Percentiles rank a stretch among this genome's conserved stretches.
These are phyloP conservation scores for Allium fistulosum DNA, from an alignment of 106 monocot species.

Conservation along the genomic window DNA sequence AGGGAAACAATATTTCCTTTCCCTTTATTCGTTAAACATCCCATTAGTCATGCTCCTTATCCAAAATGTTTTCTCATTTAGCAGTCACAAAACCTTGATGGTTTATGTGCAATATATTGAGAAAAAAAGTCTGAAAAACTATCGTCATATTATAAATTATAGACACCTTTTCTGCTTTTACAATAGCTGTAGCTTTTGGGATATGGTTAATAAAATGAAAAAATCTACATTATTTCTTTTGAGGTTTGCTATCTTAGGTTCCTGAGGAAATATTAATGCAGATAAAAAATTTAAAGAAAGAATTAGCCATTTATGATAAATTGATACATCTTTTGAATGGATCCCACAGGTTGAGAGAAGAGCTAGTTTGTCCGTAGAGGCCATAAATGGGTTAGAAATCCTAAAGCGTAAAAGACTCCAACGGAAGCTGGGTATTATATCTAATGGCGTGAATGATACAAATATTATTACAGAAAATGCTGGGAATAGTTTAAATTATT, in stretches of 20 bases:
- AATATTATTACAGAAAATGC: constrained; percentile 47
- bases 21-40: too few species aligned
- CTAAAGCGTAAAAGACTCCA: constrained; percentile 50
- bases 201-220: too few species aligned
- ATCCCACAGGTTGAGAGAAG: constrained; percentile 58
- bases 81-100: too few species aligned
- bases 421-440: constrained; percentile 14
- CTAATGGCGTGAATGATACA: constrained; percentile 22
- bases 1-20: too few species aligned
- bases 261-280: neutral
- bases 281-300: neutral
- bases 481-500: constrained; percentile 47
- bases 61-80: too few species aligned
- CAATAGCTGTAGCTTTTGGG: neutral
- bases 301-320: neutral
- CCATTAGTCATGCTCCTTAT: too few species aligned
- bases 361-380: constrained; percentile 45
- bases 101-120: too few species aligned
- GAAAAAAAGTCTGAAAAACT: neutral
- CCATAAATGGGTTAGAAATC: constrained; percentile 49
- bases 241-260: neutral
- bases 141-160: neutral
- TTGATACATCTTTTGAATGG: neutral
- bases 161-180: neutral
- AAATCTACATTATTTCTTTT: too few species aligned